Evolutionary conservation across 129 eudicot genomes (phyloP), one percentile per base, ranked within the genome.

Genomic region (Lactuca sativa): DNA sequence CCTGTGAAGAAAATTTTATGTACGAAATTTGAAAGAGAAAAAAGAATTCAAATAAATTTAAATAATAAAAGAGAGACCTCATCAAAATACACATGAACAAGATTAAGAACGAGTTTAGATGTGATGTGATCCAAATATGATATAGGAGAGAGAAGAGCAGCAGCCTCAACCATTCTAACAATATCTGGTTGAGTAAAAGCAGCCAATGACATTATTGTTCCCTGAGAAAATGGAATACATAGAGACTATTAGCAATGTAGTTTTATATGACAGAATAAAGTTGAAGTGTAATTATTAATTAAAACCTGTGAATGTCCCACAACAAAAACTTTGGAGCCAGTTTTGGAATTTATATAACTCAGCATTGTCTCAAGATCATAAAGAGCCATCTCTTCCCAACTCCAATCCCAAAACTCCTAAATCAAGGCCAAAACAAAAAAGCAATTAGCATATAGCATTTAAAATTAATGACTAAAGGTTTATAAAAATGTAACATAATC

Each of bases 351-450:
- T 72, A 90, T 72, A 78, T 85, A 87, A 68, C 56, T 75, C 53
- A 87, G 81, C 99, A 95, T 95, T 58, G 85, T 86, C 56, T 83
- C 80, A 75, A 95, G 97, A 74, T 95, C 99, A 60, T 85, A 83
- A 15, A 87, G 88, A 67, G 99, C 99, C 78, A 90, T 54, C 63
- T 95, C 97, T 77, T 95, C 84, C 99, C 99, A 95, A 73, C 95
- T 95, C 99, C 99, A 95, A 70, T 95, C 97, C 99, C 99, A 95
- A 62, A 85, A 95, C 17, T 84, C 95, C 99, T 95, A 59, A 74
- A 67, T 17, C 51, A 59, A 56, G 40, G 36, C 33, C 31, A 30
- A 66, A 7, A 33, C 15, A 77, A 83, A 47, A 2, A 10, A 47
- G 3, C 2, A 47, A 25, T 25, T 25, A 25, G 2, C 30, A 25